These are phyloP conservation scores for Claviceps citrina DNA, from an alignment of 2,329 filamentous ascomycete genomes.

Conservation along the genomic window DNA sequence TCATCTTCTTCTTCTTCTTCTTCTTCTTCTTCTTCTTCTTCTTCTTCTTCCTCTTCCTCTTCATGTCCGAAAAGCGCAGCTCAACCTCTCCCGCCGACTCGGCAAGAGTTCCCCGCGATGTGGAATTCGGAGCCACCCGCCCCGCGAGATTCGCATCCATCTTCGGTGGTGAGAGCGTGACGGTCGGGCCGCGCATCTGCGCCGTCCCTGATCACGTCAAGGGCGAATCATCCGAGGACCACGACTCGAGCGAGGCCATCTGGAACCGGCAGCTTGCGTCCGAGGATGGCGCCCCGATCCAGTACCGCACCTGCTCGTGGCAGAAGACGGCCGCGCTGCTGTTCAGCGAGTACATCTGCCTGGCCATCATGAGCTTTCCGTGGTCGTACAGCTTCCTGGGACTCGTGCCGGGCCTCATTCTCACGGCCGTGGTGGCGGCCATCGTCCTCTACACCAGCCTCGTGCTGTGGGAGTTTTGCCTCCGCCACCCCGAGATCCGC, in stretches of 20 bases:
- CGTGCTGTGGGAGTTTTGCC: slow-evolving; percentile 64
- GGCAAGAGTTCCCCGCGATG: slow-evolving; percentile 9
- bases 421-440: slow-evolving; percentile 63
- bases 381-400: slow-evolving; percentile 83
- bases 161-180: slow-evolving; percentile 25
- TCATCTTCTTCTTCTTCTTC: neutral
- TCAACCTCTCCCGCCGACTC: slow-evolving; percentile 2
- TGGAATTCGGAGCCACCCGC: slow-evolving; percentile 10
- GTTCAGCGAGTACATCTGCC: slow-evolving; percentile 89
- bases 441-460: slow-evolving; percentile 64
- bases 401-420: slow-evolving; percentile 67
- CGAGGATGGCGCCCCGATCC: slow-evolving; percentile 65
- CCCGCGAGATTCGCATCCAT: slow-evolving; percentile 18
- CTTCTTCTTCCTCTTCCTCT: neutral
- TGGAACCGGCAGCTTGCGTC: slow-evolving; percentile 55
- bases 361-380: slow-evolving; percentile 88
- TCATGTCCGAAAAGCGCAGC: slow-evolving; percentile 15
- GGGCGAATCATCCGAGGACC: slow-evolving; percentile 24
- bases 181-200: slow-evolving; percentile 36
- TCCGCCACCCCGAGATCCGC: slow-evolving; percentile 77
- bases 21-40: too few species aligned
- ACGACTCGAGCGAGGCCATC: slow-evolving; percentile 33
- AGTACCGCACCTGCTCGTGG: slow-evolving; percentile 90
- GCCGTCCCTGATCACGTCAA: slow-evolving; percentile 25
- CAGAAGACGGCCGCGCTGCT: slow-evolving; percentile 83